Base-by-base conservation (phyloP, 164 flowering plant species). In the Tinospora cordifolia region DNA sequence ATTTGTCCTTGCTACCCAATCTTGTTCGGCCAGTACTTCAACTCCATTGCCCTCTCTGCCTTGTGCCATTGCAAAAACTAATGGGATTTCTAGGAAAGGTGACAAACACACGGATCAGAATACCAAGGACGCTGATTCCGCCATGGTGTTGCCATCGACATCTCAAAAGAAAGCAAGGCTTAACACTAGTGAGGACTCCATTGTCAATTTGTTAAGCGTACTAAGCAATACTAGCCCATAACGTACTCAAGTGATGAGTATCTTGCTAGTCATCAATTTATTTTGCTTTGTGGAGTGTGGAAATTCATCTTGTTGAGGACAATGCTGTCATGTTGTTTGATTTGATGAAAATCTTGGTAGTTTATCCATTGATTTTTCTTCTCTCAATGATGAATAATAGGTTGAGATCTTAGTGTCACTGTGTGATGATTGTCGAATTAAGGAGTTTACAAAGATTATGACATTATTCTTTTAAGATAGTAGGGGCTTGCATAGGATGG, bases 1-100 rank as follows among this genome's bases (percentile, higher is more conserved):
- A 27, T 73, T 73, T 41, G 34, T 67, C 30, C 67, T 67, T 3
- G 67, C 70, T 5, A 60, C 57, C 58, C 67, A 73, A 46, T 69
- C 71, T 54, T 59, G 64, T 25, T 36, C 17, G 15, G 38, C 34
- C 64, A 54, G 22, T 24, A 30, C 36, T 30, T 30, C 36, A 30
- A 30, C 36, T 30, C 36, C 36, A 30, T 4, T 4, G 4, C 38
- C 65, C 11, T 59, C 65, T 22, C 15, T 30, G 14, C 36, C 2
- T 19, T 17, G 57, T 58, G 27, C 24, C 9, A 30, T 39, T 5
- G 44, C 51, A 15, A 26, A 13, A 21, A 36, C 24, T 14, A 39
- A 19, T 39, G 21, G 47, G 19, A 4, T 36, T 51, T 25, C 60
- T 54, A 54, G 60, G 60, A 54, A 54, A 54, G 65, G 44, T 25